Evolutionary conservation across 805 yeast species (phyloP).

Genomic region (Schwanniomyces pseudopolymorphus): DNA sequence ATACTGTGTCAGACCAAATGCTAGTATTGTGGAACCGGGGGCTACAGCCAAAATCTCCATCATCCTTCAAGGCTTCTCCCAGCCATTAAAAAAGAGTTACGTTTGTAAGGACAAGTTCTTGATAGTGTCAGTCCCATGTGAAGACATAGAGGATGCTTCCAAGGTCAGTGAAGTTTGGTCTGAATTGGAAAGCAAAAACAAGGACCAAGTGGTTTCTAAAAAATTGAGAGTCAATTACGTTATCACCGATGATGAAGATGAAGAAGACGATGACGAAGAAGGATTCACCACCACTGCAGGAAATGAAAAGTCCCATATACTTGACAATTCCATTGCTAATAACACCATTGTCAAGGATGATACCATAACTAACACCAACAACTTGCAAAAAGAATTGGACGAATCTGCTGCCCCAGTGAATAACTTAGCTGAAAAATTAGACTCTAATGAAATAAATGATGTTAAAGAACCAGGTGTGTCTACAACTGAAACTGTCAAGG

Average conservation of each 20-base stretch:
- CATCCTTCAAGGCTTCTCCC: slow-evolving; percentile 78
- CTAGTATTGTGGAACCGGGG: slow-evolving; percentile 77
- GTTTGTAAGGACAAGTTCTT: slow-evolving; percentile 92
- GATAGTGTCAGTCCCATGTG: slow-evolving; percentile 80
- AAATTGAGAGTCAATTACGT: slow-evolving; percentile 64
- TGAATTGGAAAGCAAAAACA: slow-evolving; percentile 60
- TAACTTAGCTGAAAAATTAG: slow-evolving; percentile 44
- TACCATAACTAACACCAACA: slow-evolving; percentile 14
- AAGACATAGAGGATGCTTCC: slow-evolving; percentile 53
- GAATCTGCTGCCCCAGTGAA: slow-evolving; percentile 43
- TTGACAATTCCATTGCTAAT: slow-evolving; percentile 6
- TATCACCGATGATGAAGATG: slow-evolving; percentile 27
- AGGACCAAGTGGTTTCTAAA: slow-evolving; percentile 56
- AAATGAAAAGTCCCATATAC: neutral
- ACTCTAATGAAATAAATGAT: slow-evolving; percentile 35
- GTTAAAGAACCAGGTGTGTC: slow-evolving; percentile 11
- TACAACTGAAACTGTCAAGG: slow-evolving; percentile 9
- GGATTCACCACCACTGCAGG: neutral
- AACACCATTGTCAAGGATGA: neutral
- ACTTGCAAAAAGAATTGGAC: slow-evolving; percentile 31
- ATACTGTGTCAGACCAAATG: slow-evolving; percentile 95
- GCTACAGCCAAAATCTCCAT: slow-evolving; percentile 70
- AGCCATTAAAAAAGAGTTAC: slow-evolving; percentile 70
- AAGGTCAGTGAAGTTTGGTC: slow-evolving; percentile 74
- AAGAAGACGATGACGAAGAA: slow-evolving; percentile 8